A percentile compares a stretch with the other conserved stretches of the same genome.
These are phyloP conservation scores for Oldenlandia corymbosa DNA, from an alignment of 257 asterid species.

Conservation along the genomic window DNA sequence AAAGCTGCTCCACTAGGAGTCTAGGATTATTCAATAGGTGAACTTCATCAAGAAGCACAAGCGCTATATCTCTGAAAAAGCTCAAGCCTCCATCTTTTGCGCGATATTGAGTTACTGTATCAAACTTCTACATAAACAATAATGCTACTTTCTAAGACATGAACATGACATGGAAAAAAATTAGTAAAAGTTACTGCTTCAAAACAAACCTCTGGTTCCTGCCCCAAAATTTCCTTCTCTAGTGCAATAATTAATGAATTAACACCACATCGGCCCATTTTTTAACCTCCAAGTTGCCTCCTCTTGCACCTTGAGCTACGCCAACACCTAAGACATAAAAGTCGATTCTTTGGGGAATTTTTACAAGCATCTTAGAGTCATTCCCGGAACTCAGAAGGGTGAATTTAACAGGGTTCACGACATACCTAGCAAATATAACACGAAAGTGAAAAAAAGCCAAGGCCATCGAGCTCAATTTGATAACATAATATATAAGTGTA, in stretches of 20 bases:
- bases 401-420: background rate
- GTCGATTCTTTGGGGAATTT: conserved; percentile 11
- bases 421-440: background rate
- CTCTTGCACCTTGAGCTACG: background rate
- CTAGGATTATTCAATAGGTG: conserved; percentile 94
- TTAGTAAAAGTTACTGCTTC: background rate
- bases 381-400: background rate
- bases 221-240: conserved; percentile 19
- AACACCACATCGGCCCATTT: background rate
- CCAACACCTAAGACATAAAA: background rate
- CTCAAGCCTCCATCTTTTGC: conserved; percentile 88
- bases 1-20: conserved; percentile 96
- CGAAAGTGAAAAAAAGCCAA: too few relatives aligned
- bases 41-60: conserved; percentile 94
- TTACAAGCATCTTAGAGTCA: conserved; percentile 17
- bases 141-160: conserved; percentile 14
- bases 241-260: conserved; percentile 7
- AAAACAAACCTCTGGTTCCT: conserved; percentile 9
- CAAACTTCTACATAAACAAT: conserved; percentile 68
- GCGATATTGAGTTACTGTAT: conserved; percentile 88
- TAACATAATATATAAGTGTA: too few relatives aligned
- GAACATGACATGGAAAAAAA: background rate
- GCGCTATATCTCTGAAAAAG: conserved; percentile 89
- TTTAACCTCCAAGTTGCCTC: background rate
- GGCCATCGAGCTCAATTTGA: too few relatives aligned